Evolutionary conservation across 2,329 filamentous ascomycete species (phyloP), one percentile per base, ranked within the genome.

Genomic region (Cercospora zeina): DNA sequence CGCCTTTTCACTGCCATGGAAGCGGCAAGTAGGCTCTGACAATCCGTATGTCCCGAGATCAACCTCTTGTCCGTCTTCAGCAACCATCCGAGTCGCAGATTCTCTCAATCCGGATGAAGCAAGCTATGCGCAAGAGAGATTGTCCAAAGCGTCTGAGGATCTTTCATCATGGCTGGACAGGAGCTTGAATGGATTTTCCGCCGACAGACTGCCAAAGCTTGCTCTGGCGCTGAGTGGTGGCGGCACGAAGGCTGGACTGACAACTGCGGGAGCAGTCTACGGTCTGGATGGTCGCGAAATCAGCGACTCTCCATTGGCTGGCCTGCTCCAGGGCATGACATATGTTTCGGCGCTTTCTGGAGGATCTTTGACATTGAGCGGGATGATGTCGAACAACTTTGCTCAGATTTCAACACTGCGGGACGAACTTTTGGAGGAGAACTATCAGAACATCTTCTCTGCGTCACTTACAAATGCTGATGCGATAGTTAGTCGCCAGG

Each of bases 301-400:
- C 27, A 63, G 36, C 24, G 30, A 61, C 14, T 62, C 62, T 31
- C 27, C 53, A 2, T 36, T 63, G 8, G 57, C 54, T 19, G 63
- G 63, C 30, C 47, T 65, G 13, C 51, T 65, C 27, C 63, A 65
- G 24, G 54, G 56, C 34, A 57, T 61, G 56, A 65, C 63, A 27
- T 65, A 65, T 51, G 30, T 65, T 7, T 57, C 56, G 16, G 63
- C 63, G 33, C 57, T 65, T 1, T 63, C 61, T 16, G 63, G 63
- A 49, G 63, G 63, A 8, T 63, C 63, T 47, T 54, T 65, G 33
- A 65, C 63, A 11, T 49, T 65, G 16, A 51, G 47, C 27, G 63
- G 63, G 2, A 50, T 65, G 14, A 65, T 65, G 61, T 51, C 51
- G 34, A 65, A 65, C 57, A 51, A 65, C 21, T 65, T 65, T 33